These are phyloP conservation scores for Penicillium antarcticum DNA, from an alignment of 495 filamentous ascomycete genomes.

Conservation along the genomic window DNA sequence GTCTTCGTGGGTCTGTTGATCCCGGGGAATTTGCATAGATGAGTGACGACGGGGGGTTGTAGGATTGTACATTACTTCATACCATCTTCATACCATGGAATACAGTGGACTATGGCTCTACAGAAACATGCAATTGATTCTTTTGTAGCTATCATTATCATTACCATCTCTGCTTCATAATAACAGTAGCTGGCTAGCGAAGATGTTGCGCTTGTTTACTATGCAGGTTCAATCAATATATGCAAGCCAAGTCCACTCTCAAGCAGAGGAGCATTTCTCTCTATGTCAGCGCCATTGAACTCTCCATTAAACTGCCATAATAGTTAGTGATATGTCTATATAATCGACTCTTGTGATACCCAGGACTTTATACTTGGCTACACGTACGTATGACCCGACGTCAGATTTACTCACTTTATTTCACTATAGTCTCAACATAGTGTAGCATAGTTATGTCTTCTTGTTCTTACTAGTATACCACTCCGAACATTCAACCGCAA, in stretches of 20 bases:
- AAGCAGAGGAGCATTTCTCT: too few relatives aligned
- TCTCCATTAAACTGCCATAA: not conserved
- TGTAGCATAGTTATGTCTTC: not conserved
- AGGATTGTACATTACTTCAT: conserved; percentile 30
- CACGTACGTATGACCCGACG: conserved; percentile 1
- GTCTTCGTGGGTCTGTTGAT: conserved; percentile 1
- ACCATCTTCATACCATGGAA: conserved; percentile 22
- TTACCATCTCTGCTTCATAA: not conserved
- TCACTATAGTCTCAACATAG: too few relatives aligned
- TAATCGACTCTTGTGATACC: conserved; percentile 16
- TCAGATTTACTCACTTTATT: too few relatives aligned
- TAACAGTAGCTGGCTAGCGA: too few relatives aligned
- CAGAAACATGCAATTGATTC: conserved; percentile 1
- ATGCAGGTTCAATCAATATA: too few relatives aligned
- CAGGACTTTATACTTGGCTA: conserved; percentile 41
- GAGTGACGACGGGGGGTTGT: conserved; percentile 23
- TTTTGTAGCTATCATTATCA: not conserved
- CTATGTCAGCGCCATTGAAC: too few relatives aligned
- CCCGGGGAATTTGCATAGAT: conserved; percentile 28
- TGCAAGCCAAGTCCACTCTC: too few relatives aligned
- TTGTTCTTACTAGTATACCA: not conserved
- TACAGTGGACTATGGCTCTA: conserved; percentile 13
- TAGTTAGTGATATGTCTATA: too few relatives aligned
- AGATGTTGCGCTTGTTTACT: too few relatives aligned
- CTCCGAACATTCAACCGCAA: conserved; percentile 22